These are phyloP conservation scores for Neocucurbitaria cava DNA, from an alignment of 2,329 filamentous ascomycete species.

Conservation along the genomic window DNA sequence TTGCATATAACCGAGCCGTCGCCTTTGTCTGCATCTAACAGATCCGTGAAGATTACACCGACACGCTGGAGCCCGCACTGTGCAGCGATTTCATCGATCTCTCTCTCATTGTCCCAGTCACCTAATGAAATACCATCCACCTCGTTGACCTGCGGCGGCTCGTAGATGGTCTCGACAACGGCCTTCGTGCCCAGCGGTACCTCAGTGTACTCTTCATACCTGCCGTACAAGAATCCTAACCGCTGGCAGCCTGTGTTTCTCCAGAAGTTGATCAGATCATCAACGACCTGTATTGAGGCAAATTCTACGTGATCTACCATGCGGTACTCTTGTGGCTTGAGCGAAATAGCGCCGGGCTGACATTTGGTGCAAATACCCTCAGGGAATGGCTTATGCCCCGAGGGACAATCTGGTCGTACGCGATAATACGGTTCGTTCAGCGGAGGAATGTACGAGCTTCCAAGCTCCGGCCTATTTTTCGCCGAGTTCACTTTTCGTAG, in stretches of 20 bases:
- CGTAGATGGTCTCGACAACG: conserved; percentile 95
- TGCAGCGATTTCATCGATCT: conserved; percentile 79
- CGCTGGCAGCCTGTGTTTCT: conserved; percentile 83
- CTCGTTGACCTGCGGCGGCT: conserved; percentile 90
- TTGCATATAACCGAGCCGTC: conserved; percentile 93
- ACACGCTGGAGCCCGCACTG: conserved; percentile 87
- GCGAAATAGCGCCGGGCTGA: conserved; percentile 93
- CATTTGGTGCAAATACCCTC: conserved; percentile 98
- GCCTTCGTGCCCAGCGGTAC: conserved; percentile 95
- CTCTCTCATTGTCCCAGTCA: conserved; percentile 83
- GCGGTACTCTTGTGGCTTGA: conserved; percentile 91
- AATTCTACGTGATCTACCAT: conserved; percentile 99
- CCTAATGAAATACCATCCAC: conserved; percentile 84
- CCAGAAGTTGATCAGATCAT: conserved; percentile 93
- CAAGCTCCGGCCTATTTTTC: conserved; percentile 94
- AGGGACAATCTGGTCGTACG: conserved; percentile 87
- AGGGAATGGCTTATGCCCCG: conserved; percentile 91
- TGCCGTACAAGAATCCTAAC: conserved; percentile 88
- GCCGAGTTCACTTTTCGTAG: conserved; percentile 93
- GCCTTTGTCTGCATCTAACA: conserved; percentile 79
- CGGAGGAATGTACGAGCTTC: conserved; percentile 94
- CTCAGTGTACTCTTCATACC: conserved; percentile 88
- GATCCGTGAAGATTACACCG: conserved; percentile 93
- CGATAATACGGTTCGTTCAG: conserved; percentile 92
- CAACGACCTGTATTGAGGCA: conserved; percentile 80